Evolutionary conservation across 495 filamentous ascomycete genomes (phyloP).

Genomic region (Penicillium goetzii): DNA sequence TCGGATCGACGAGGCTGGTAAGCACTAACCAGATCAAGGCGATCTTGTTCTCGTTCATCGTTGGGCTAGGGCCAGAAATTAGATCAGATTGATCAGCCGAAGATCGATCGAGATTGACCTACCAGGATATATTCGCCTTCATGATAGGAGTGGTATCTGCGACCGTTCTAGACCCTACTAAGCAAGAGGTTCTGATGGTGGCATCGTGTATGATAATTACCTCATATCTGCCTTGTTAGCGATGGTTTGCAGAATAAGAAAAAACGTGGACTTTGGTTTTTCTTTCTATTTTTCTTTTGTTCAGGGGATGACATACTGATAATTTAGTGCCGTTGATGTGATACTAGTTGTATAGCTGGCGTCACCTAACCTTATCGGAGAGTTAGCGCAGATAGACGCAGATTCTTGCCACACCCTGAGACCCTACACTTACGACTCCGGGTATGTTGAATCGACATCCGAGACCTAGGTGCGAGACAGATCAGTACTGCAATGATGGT

Average conservation of each 20-base stretch:
- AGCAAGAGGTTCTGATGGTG: not conserved
- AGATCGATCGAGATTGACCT: slow-evolving; percentile 2
- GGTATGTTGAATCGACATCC: slow-evolving; percentile 38
- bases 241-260: not conserved
- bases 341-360: slow-evolving; percentile 42
- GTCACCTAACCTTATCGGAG: slow-evolving; percentile 27
- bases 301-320: slow-evolving; percentile 39
- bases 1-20: not conserved
- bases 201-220: slow-evolving; percentile 20
- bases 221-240: slow-evolving; percentile 39
- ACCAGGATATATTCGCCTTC: slow-evolving; percentile 34
- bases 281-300: not conserved
- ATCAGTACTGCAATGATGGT: not conserved
- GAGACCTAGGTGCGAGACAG: slow-evolving; percentile 21
- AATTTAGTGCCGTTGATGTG: slow-evolving; percentile 47
- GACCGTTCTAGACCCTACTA: slow-evolving; percentile 28
- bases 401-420: not conserved
- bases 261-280: not conserved
- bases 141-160: slow-evolving; percentile 36
- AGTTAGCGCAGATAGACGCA: slow-evolving; percentile 11
- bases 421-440: slow-evolving; percentile 37
- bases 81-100: slow-evolving; percentile 19
- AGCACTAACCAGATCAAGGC: slow-evolving; percentile 66
- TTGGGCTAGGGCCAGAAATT: slow-evolving; percentile 36
- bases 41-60: slow-evolving; percentile 65